Base-by-base conservation (phyloP, 345 rosid species). In the Moricandia moricandioides region DNA sequence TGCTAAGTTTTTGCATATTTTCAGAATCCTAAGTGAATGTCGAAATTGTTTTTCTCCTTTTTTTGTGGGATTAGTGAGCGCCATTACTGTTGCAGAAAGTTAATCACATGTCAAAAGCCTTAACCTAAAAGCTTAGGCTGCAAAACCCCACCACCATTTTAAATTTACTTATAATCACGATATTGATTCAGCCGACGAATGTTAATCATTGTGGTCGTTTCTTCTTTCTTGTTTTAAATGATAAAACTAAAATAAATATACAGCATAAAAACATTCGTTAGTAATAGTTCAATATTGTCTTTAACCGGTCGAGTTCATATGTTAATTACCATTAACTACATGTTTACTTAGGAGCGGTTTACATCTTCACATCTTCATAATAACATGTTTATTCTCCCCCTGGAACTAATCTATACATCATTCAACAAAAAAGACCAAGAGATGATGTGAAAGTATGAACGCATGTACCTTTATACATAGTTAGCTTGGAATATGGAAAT, bases 121-220 rank as follows among this genome's bases (percentile, higher is more conserved):
- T 70, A 70, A 76, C 75, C 80, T 77, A 77, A 77, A 77, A 77
- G 76, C 67, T 63, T 62, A 69, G 26, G 35, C 66, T 45, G 67
- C 56, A 24, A 71, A 57, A 57, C 76, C 80, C 80, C 72, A 71
- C 80, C 68, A 65, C 62, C 72, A 71, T 33, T 62, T 55, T 33
- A 3, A 14, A 27, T 45, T 45, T 45, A 16, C 45, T 70, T 55
- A 40, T 56, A 70, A 56, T 70, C 24, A 62, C 52, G 2, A 21
- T 55, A 40, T 45, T 70, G 80, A 77, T 58, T 68, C 70, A 57
- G 47, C 70, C 71, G 75, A 64, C 72, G 56, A 59, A 73, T 70
- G 6, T 74, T 49, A 81, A 77, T 73, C 74, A 49, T 81, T 75
- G 61, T 72, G 65, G 62, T 18, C 78, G 40, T 71, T 73, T 73